Percentiles rank a stretch among this genome's conserved stretches.
These are phyloP conservation scores for Rosa rugosa DNA, from an alignment of 306 rosid species.

Conservation along the genomic window DNA sequence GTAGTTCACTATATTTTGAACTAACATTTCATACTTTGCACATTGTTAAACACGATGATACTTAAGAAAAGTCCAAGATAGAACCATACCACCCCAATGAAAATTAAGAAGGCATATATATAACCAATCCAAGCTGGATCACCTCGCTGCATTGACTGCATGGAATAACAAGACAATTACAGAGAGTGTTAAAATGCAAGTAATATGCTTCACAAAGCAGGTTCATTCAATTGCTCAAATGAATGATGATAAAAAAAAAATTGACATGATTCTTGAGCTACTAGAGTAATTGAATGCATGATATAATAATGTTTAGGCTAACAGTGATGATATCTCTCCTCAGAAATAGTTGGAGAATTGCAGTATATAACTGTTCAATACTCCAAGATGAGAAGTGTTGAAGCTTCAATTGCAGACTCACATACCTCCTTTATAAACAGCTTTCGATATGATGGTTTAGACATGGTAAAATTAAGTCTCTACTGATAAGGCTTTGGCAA, in stretches of 20 bases:
- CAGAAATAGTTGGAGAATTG: neutral
- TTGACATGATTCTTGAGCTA: neutral
- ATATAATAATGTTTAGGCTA: neutral
- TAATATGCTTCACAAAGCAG: neutral
- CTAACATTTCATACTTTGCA: slow-evolving; percentile 37
- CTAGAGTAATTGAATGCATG: neutral
- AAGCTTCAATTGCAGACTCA: neutral
- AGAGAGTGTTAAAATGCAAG: slow-evolving; percentile 18
- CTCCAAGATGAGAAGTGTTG: too few species aligned
- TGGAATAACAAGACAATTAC: slow-evolving; percentile 23
- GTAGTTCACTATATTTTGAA: neutral
- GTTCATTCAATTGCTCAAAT: slow-evolving; percentile 2
- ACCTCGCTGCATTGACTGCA: slow-evolving; percentile 90
- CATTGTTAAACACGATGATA: slow-evolving; percentile 12
- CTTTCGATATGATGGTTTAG: too few species aligned
- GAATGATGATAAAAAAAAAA: neutral
- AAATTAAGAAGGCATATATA: slow-evolving; percentile 71
- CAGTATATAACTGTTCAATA: neutral
- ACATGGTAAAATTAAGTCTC: neutral
- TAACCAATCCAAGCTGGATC: slow-evolving; percentile 85
- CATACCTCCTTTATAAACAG: neutral
- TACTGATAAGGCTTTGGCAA: slow-evolving; percentile 10
- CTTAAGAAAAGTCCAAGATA: slow-evolving; percentile 15
- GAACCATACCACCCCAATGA: slow-evolving; percentile 72
- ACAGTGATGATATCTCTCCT: neutral